phyloP scores from a whole-genome alignment of 306 rosid species.

The Cercis canadensis region DNA sequence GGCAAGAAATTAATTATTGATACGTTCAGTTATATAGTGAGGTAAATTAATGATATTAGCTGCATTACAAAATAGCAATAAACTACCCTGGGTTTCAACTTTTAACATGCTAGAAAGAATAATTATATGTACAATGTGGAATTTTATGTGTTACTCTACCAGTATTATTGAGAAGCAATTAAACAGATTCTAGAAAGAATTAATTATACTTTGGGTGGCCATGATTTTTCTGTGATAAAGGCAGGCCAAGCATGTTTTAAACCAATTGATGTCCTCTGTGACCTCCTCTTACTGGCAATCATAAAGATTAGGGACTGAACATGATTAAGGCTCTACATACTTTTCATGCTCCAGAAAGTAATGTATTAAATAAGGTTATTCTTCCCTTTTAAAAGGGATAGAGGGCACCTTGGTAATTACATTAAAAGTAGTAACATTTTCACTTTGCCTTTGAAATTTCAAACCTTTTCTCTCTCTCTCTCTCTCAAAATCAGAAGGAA shows the following conservation, averaged over 20 bases:
- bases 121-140: too few species aligned
- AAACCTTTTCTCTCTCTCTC: conserved; percentile 39
- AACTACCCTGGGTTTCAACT: too few species aligned
- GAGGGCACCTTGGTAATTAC: conserved; percentile 54
- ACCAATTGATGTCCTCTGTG: conserved; percentile 44
- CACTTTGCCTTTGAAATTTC: conserved; percentile 65
- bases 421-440: conserved; percentile 53
- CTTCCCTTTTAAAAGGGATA: conserved; percentile 36
- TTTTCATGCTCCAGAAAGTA: conserved; percentile 42
- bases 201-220: conserved; percentile 24
- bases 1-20: conserved; percentile 37
- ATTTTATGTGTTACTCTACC: too few species aligned
- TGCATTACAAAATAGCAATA: too few species aligned
- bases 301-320: conserved; percentile 43
- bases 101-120: too few species aligned
- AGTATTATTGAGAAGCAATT: too few species aligned
- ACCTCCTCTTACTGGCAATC: conserved; percentile 54
- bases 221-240: conserved; percentile 54
- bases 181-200: too few species aligned
- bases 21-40: conserved; percentile 7
- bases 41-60: too few species aligned
- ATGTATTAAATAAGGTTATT: conserved; percentile 39
- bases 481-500: conserved; percentile 42
- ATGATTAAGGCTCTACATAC: conserved; percentile 50
- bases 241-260: conserved; percentile 68